Evolutionary conservation across 1,284 basidiomycete genomes (phyloP), one percentile per base, ranked within the genome.

Genomic region (Microbotryomycetes sp.): DNA sequence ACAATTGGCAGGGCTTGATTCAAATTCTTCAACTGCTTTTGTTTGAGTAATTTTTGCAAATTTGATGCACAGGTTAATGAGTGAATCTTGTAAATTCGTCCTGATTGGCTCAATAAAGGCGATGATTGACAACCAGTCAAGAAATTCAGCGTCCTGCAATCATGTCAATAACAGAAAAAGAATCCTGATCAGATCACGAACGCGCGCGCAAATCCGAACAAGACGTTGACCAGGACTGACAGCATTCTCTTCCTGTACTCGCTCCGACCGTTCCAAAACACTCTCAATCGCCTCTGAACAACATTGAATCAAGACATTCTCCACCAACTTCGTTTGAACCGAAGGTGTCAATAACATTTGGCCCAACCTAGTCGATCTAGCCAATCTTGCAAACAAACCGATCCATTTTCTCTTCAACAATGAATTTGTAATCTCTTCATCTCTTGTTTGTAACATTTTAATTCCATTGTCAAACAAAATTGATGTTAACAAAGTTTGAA

Each of bases 371-470:
- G 60, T 65, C 0, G 62, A 60, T 28, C 56, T 52, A 0, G 67
- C 65, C n/a, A 69, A 49, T 7, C 59, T 55, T 1, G 58, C 63
- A 15, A 69, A 52, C 22, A 69, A 45, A 2, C 58, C 42, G 19
- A 60, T 56, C 26, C 36, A 42, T 42, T 42, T 42, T 19, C 36
- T 42, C 9, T 19, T 19, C 9, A 19, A 9, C 9, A 19, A 42
- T 42, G 36, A 42, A n/a, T n/a, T n/a, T n/a, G n/a, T n/a, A n/a
- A n/a, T n/a, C n/a, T n/a, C n/a, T n/a, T n/a, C n/a, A n/a, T n/a
- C n/a, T n/a, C n/a, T n/a, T n/a, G n/a, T n/a, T 19, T 42, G 12
- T 19, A 42, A 42, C 36, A 9, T 19, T 9, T 19, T 7, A 2
- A 22, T 14, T n/a, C 26, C 23, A 28, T 45, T 42, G 23, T 22